Conservation (phyloP, 2,329 filamentous ascomycete genomes). For the Zymoseptoria brevis region DNA sequence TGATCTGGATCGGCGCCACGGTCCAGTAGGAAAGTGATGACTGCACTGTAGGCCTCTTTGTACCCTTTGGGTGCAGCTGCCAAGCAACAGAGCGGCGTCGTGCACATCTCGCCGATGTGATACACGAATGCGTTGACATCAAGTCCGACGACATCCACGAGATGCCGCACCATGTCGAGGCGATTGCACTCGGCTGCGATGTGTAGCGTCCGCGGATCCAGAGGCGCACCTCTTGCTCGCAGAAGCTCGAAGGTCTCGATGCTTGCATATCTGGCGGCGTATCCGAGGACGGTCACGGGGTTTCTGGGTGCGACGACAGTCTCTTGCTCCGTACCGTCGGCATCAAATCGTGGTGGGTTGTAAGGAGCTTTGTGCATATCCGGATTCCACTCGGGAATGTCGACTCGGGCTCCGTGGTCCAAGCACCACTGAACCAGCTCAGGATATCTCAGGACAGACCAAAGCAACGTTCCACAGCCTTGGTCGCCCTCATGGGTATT, state of each 20-base stretch:
- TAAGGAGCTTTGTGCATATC: too few relatives aligned
- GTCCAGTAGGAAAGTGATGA: neutral
- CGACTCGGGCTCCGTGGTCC: neutral
- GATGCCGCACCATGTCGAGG: neutral
- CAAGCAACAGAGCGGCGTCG: neutral
- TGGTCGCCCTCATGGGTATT: neutral
- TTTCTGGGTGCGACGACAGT: too few relatives aligned
- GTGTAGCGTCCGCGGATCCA: neutral
- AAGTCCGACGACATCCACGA: neutral
- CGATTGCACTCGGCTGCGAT: neutral
- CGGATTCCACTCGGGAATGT: too few relatives aligned
- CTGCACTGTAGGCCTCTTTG: neutral
- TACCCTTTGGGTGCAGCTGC: neutral
- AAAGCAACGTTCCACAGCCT: neutral
- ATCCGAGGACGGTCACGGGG: neutral
- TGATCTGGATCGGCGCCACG: neutral
- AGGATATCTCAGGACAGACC: neutral
- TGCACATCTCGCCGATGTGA: neutral
- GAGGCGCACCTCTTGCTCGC: neutral
- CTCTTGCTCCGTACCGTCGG: too few relatives aligned
- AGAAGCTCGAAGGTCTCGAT: neutral
- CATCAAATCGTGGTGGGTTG: too few relatives aligned
- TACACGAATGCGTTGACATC: neutral
- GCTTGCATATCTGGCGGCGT: neutral
- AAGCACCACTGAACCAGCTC: slow-evolving; percentile 1